Evolutionary conservation across 1,284 basidiomycete genomes (phyloP).

Genomic region (Rugosomyces carneus): DNA sequence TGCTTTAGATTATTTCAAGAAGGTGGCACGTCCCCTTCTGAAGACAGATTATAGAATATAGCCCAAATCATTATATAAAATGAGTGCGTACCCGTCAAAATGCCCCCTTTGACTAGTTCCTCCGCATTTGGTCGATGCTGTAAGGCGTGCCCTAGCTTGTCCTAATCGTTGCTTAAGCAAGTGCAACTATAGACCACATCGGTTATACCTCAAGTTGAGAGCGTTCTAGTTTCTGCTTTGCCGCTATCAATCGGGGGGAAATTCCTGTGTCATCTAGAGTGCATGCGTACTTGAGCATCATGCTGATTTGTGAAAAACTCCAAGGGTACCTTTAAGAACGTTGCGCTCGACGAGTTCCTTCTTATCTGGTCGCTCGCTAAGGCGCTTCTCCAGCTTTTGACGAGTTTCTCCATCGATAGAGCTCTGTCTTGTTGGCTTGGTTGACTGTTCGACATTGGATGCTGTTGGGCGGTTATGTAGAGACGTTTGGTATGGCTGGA

Average conservation of each 20-base stretch:
- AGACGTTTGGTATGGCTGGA: too few species aligned
- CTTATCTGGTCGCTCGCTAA: slow-evolving; percentile 48
- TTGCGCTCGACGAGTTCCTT: slow-evolving; percentile 66
- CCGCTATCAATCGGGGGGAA: slow-evolving; percentile 65
- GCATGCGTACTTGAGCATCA: slow-evolving; percentile 1
- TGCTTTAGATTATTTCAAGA: slow-evolving; percentile 2
- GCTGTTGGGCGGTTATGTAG: neutral
- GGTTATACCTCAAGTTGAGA: slow-evolving; percentile 58
- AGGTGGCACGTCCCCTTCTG: slow-evolving; percentile 17
- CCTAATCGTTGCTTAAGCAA: slow-evolving; percentile 29
- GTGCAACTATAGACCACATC: neutral
- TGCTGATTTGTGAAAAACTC: too few species aligned
- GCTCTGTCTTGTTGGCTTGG: slow-evolving; percentile 9
- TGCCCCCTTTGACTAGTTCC: slow-evolving; percentile 68
- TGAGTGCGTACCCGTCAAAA: slow-evolving; percentile 42
- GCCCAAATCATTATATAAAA: too few species aligned
- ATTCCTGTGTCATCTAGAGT: slow-evolving; percentile 54
- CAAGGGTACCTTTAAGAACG: slow-evolving; percentile 62
- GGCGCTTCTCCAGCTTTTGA: slow-evolving; percentile 51
- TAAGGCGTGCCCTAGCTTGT: slow-evolving; percentile 65
- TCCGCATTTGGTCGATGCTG: slow-evolving; percentile 60
- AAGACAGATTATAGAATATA: slow-evolving; percentile 1
- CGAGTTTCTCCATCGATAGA: slow-evolving; percentile 35
- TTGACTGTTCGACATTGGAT: neutral
- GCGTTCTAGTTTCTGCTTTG: slow-evolving; percentile 57